A percentile compares a stretch with the other conserved stretches of the same genome.
Conservation (phyloP, 2,329 filamentous ascomycete genomes). For the Fusarium brachygibbosum region DNA sequence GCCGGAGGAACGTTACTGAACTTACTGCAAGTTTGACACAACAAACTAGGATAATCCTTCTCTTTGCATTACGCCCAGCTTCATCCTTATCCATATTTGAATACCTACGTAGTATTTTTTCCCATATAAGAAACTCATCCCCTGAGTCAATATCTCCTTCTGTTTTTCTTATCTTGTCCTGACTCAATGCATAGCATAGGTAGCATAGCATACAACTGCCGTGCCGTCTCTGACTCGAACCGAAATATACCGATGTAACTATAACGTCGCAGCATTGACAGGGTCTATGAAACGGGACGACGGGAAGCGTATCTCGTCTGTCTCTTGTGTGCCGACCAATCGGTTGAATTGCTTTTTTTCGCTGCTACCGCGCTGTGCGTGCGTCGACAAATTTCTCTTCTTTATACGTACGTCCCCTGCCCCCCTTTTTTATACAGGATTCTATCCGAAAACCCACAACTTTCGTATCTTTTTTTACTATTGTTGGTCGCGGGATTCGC, state of each 20-base stretch:
- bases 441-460: background rate
- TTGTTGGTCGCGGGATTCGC: background rate
- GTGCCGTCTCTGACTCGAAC: background rate
- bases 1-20: background rate
- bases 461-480: background rate
- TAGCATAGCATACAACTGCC: background rate
- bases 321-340: background rate
- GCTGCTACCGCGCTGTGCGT: background rate
- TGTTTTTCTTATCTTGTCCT: background rate
- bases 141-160: background rate
- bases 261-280: background rate
- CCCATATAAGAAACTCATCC: constrained; percentile 1
- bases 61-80: background rate
- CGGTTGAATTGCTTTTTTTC: background rate
- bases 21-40: background rate
- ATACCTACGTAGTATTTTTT: background rate
- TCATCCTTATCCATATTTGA: background rate
- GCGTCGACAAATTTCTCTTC: background rate
- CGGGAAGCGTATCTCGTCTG: background rate
- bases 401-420: background rate
- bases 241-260: background rate
- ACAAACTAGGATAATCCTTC: background rate
- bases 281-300: constrained; percentile 4
- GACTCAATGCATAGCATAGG: background rate
- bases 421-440: background rate